phyloP scores from a whole-genome alignment of 805 yeast species.

The Metschnikowia proteae region DNA sequence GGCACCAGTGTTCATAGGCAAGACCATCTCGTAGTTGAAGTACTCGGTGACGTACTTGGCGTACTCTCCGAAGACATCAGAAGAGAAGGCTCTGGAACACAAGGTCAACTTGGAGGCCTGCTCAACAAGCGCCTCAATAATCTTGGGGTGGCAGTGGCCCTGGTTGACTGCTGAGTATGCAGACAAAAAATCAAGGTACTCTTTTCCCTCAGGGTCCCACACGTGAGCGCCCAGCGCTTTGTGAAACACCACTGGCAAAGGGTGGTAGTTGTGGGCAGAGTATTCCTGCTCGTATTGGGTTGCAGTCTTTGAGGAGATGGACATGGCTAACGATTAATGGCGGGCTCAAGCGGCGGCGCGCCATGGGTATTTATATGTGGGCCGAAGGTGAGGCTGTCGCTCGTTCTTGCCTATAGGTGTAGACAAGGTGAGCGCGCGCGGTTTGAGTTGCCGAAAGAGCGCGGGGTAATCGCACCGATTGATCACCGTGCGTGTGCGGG shows the following conservation, averaged over 20 bases:
- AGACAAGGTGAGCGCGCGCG: constrained; percentile 6
- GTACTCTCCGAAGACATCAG: constrained; percentile 79
- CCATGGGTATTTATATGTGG: constrained; percentile 8
- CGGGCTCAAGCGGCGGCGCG: background rate
- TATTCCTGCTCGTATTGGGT: constrained; percentile 66
- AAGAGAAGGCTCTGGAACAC: constrained; percentile 89
- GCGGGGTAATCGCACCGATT: background rate
- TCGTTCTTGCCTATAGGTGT: constrained; percentile 21
- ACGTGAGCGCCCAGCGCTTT: constrained; percentile 88
- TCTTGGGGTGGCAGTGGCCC: constrained; percentile 96
- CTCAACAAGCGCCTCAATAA: constrained; percentile 75
- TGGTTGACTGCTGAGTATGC: constrained; percentile 98
- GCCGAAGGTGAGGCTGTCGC: constrained; percentile 15
- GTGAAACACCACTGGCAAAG: constrained; percentile 89
- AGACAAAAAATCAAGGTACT: constrained; percentile 85
- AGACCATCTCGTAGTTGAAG: constrained; percentile 85
- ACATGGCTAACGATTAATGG: background rate
- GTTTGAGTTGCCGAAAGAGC: constrained; percentile 13
- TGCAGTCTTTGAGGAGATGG: constrained; percentile 62
- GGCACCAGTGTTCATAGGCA: constrained; percentile 99
- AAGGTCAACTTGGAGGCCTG: constrained; percentile 84
- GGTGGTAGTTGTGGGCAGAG: constrained; percentile 97
- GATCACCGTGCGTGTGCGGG: background rate
- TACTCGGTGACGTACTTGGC: constrained; percentile 86
- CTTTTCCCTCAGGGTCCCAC: constrained; percentile 97